phyloP scores from a whole-genome alignment of 2,329 filamentous ascomycete species.

The Epicoccum nigrum region DNA sequence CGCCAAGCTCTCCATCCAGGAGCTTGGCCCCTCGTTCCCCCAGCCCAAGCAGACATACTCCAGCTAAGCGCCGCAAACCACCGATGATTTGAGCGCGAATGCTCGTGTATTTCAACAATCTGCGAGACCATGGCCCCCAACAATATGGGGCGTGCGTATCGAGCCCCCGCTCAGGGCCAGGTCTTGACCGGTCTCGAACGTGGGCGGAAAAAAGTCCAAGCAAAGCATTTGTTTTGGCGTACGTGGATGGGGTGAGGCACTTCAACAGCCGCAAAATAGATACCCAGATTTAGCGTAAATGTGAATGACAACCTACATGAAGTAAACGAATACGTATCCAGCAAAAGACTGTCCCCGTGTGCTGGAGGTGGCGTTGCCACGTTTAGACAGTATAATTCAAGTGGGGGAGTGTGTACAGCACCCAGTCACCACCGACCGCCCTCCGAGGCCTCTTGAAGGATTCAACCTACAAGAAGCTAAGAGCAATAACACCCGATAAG shows the following conservation, averaged over 20 bases:
- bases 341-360: no score
- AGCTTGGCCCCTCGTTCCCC: conserved; percentile 85
- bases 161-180: conserved; percentile 6
- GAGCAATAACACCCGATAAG: no score
- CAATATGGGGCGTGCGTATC: conserved; percentile 7
- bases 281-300: conserved; percentile 20
- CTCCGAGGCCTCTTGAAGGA: no score
- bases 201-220: conserved; percentile 14
- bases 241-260: conserved; percentile 16
- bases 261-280: conserved; percentile 31
- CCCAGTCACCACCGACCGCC: no score
- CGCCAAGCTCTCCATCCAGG: conserved; percentile 89
- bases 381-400: no score
- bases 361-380: no score
- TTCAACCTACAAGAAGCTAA: no score
- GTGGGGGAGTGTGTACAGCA: no score
- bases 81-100: conserved; percentile 34
- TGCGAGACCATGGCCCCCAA: conserved; percentile 31
- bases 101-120: conserved; percentile 52
- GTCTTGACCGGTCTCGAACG: no score
- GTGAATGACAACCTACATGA: conserved; percentile 1
- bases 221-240: conserved; percentile 14
- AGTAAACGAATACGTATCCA: not conserved
- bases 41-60: conserved; percentile 50
- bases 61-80: conserved; percentile 37